These are phyloP conservation scores for Wallacemonas sp. DNA, from an alignment of 208 protist species.

Conservation along the genomic window DNA sequence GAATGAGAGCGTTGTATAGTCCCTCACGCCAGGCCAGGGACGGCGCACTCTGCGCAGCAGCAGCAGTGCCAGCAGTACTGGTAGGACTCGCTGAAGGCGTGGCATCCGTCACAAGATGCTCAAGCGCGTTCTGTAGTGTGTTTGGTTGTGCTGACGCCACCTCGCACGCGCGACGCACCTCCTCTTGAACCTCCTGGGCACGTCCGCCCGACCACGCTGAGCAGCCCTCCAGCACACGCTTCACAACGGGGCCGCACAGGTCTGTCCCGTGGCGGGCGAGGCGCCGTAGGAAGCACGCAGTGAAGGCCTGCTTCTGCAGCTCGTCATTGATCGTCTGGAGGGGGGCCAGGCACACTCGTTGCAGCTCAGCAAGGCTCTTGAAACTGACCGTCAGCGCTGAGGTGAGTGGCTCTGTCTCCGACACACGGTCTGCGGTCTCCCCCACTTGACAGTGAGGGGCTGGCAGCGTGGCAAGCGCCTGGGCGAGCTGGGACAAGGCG, in stretches of 20 bases:
- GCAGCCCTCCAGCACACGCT: slow-evolving; percentile 32
- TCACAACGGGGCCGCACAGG: slow-evolving; percentile 35
- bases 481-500: background rate
- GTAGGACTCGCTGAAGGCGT: too few relatives aligned
- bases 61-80: too few relatives aligned
- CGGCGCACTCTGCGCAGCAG: too few relatives aligned
- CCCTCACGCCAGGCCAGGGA: background rate
- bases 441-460: background rate
- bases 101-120: background rate
- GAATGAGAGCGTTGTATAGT: background rate
- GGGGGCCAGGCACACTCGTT: slow-evolving; percentile 2
- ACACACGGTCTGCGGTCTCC: background rate
- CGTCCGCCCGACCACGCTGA: background rate
- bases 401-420: background rate
- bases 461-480: background rate
- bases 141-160: background rate
- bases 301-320: slow-evolving; percentile 18
- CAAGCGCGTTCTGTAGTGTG: background rate
- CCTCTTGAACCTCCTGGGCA: slow-evolving; percentile 6
- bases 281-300: slow-evolving; percentile 17
- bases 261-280: slow-evolving; percentile 24
- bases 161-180: background rate
- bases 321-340: slow-evolving; percentile 12
- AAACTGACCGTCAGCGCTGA: background rate
- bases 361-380: background rate